Base-by-base conservation (phyloP, 495 filamentous ascomycete genomes). In the Tuber borchii region DNA sequence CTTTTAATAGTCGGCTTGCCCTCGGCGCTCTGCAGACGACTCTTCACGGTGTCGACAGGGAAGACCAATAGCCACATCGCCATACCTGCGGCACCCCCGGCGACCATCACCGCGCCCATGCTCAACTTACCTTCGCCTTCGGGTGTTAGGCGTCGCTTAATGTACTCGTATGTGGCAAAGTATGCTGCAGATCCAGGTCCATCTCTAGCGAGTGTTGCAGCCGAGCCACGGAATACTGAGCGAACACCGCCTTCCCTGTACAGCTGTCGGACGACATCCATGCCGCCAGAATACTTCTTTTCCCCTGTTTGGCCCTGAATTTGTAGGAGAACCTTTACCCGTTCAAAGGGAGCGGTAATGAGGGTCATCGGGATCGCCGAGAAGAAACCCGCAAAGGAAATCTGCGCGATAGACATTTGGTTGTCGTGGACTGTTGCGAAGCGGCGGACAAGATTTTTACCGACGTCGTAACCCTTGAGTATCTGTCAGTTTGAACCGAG, bases 11-110 rank as follows among this genome's bases (percentile, higher is more conserved):
- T 95, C 39, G 93, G 91, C 75, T 90, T 91, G 26, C 94, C 94
- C 77, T 95, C 92, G 39, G 93, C 93, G 65, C 93, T 95, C 88
- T 99, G 95, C 84, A 99, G 84, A 72, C 94, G 87, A 74, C 90
- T 93, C 89, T 99, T 99, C 84, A 99, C 90, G 0, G 95, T 99
- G 82, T 99, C 95, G 73, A 99, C 87, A 8, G 95, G 95, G 88
- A 99, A 99, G 31, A 99, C 94, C 39, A 97, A 93, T 76, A 97
- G 93, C 95, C 95, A 99, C 96, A 99, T 99, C 37, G 95, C 94
- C 70, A 99, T 90, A 81, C 95, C 95, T 0, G 95, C 95, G 0
- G 90, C 91, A 69, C 93, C 95, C 75, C 95, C 95, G 0, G 95
- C 95, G 48, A 89, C 87, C 77, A 93, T 90, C n/a, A 99, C 89